Percentiles rank a stretch among this genome's conserved stretches.
phyloP scores from a whole-genome alignment of 169 alveolate species.

The Plasmodium sp. region DNA sequence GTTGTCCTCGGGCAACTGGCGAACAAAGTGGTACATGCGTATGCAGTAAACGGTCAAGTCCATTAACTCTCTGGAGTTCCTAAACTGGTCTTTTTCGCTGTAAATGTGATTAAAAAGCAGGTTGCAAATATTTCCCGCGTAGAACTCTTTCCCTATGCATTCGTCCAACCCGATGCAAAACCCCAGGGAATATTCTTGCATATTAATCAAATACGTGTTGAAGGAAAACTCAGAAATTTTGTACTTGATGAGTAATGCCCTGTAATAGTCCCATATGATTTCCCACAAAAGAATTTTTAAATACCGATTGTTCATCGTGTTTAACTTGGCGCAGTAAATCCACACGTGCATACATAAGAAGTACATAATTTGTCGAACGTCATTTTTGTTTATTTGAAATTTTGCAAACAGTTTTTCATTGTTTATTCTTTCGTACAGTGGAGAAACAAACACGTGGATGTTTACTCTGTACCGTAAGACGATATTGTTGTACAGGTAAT shows the following conservation, averaged over 20 bases:
- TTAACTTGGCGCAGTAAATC: slow-evolving; percentile 65
- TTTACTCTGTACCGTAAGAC: slow-evolving; percentile 16
- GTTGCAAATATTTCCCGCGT: slow-evolving; percentile 48
- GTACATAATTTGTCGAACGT: slow-evolving; percentile 61
- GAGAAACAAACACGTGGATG: slow-evolving; percentile 54
- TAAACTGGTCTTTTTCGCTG: slow-evolving; percentile 31
- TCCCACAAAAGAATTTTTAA: slow-evolving; percentile 58
- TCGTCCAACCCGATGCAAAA: slow-evolving; percentile 72
- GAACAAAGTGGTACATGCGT: slow-evolving; percentile 52
- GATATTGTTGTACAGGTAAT: slow-evolving; percentile 34
- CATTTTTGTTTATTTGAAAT: slow-evolving; percentile 37
- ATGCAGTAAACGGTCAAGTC: slow-evolving; percentile 58
- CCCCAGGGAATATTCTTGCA: slow-evolving; percentile 73
- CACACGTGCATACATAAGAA: slow-evolving; percentile 73
- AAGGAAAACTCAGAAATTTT: slow-evolving; percentile 65
- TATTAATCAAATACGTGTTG: slow-evolving; percentile 42
- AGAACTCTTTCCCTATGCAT: slow-evolving; percentile 40
- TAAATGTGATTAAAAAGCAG: slow-evolving; percentile 63
- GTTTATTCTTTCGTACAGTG: slow-evolving; percentile 67
- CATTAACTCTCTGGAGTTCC: slow-evolving; percentile 41
- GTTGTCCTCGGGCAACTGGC: slow-evolving; percentile 44
- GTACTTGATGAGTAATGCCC: slow-evolving; percentile 61
- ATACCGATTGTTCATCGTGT: slow-evolving; percentile 30
- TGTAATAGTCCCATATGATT: slow-evolving; percentile 72
- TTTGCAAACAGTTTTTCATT: slow-evolving; percentile 22